These are phyloP conservation scores for Secale cereale DNA, from an alignment of 176 grass and related monocot species.

Conservation along the genomic window DNA sequence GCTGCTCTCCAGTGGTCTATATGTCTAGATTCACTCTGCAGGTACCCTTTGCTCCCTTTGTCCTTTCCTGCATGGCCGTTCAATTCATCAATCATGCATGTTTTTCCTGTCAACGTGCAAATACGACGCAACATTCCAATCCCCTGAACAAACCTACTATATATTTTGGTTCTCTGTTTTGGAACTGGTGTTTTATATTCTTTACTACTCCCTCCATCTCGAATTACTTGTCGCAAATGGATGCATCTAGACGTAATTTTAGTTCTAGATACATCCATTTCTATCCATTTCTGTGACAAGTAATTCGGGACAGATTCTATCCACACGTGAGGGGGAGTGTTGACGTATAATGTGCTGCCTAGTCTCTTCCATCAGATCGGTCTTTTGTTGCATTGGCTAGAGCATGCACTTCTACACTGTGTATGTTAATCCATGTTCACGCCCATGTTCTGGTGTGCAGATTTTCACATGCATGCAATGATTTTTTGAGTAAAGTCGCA, in stretches of 20 bases:
- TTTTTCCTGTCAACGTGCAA: not conserved
- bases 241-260: no score
- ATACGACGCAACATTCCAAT: not conserved
- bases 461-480: not conserved
- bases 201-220: no score
- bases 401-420: no score
- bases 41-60: conserved; percentile 37
- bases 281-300: no score
- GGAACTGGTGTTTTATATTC: not conserved
- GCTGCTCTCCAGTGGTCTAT: conserved; percentile 86
- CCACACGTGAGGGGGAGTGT: no score
- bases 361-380: no score
- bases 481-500: not conserved
- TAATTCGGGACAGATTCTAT: no score
- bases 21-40: conserved; percentile 93
- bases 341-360: no score
- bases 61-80: not conserved
- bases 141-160: not conserved
- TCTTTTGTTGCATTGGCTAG: no score
- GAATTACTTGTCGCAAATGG: no score
- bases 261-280: no score
- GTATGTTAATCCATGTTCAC: not conserved
- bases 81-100: not conserved
- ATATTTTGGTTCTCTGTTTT: not conserved
- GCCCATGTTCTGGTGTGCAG: not conserved